A percentile compares a stretch with the other conserved stretches of the same genome.
Evolutionary conservation across 129 eudicot genomes (phyloP).

Genomic region (Flaveria robusta): DNA sequence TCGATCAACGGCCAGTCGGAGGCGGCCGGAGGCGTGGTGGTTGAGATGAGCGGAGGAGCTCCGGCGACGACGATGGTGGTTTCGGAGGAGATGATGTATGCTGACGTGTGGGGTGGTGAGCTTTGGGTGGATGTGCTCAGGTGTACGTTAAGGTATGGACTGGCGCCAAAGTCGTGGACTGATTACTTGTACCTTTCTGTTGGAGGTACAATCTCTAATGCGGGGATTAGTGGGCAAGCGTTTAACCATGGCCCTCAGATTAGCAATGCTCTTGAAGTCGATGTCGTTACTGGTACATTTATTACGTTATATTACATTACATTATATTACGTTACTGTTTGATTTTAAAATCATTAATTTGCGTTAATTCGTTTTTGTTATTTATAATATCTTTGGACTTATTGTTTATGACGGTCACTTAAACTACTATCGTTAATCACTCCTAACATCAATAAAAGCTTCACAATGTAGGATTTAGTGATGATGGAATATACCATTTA

Average conservation of each 20-base stretch:
- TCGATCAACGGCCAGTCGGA: slow-evolving; percentile 87
- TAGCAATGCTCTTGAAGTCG: slow-evolving; percentile 45
- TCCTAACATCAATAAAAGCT: no score
- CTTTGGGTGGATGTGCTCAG: slow-evolving; percentile 53
- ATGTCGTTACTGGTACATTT: slow-evolving; percentile 44
- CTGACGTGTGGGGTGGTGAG: slow-evolving; percentile 55
- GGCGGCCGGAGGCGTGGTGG: slow-evolving; percentile 55
- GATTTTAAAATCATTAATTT: no score
- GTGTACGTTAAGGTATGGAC: slow-evolving; percentile 46
- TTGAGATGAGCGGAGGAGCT: slow-evolving; percentile 59
- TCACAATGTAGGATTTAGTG: no score
- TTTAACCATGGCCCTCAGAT: slow-evolving; percentile 56
- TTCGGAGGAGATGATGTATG: slow-evolving; percentile 47
- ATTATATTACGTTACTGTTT: no score
- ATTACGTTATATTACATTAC: no score
- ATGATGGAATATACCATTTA: no score
- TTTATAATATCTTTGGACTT: no score
- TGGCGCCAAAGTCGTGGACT: slow-evolving; percentile 56
- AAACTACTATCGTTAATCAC: no score
- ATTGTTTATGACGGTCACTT: no score
- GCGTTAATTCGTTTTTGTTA: no score
- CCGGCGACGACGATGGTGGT: slow-evolving; percentile 29
- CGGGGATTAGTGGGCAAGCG: slow-evolving; percentile 61
- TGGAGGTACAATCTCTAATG: slow-evolving; percentile 62
- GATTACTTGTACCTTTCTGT: slow-evolving; percentile 56